Evolutionary conservation across 2,329 filamentous ascomycete genomes (phyloP).

Genomic region (Acrodontium crateriforme): DNA sequence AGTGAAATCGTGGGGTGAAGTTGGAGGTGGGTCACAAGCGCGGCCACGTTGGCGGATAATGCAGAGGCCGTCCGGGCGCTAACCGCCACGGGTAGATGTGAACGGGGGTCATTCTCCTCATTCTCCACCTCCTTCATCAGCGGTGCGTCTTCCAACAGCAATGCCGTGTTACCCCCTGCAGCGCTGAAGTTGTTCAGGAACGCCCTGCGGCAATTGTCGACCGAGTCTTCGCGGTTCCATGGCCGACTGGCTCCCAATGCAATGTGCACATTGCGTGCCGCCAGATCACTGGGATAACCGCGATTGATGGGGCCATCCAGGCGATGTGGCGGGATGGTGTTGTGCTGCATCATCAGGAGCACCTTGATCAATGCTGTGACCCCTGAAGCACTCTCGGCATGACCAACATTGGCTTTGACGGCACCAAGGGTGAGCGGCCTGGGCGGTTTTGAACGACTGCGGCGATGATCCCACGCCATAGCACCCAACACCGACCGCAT

Average conservation of each 20-base stretch:
- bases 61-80: conserved; percentile 40
- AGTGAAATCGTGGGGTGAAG: conserved; percentile 33
- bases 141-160: conserved; percentile 51
- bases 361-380: conserved; percentile 50
- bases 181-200: conserved; percentile 57
- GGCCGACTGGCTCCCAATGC: conserved; percentile 33
- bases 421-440: conserved; percentile 12
- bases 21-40: conserved; percentile 41
- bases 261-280: conserved; percentile 45
- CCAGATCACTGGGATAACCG: conserved; percentile 45
- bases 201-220: conserved; percentile 28
- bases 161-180: conserved; percentile 56
- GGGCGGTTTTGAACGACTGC: conserved; percentile 1
- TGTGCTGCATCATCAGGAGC: conserved; percentile 50
- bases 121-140: conserved; percentile 14
- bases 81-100: conserved; percentile 44
- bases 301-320: too few relatives aligned
- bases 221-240: not conserved
- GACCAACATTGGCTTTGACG: conserved; percentile 19
- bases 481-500: conserved; percentile 14
- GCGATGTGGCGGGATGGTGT: conserved; percentile 50
- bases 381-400: conserved; percentile 16
- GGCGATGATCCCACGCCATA: conserved; percentile 8
- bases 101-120: conserved; percentile 41
- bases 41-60: conserved; percentile 42